A percentile compares a stretch with the other conserved stretches of the same genome.
Evolutionary conservation across 805 yeast species (phyloP).

Genomic region (Zygosaccharomyces gambellarensis): DNA sequence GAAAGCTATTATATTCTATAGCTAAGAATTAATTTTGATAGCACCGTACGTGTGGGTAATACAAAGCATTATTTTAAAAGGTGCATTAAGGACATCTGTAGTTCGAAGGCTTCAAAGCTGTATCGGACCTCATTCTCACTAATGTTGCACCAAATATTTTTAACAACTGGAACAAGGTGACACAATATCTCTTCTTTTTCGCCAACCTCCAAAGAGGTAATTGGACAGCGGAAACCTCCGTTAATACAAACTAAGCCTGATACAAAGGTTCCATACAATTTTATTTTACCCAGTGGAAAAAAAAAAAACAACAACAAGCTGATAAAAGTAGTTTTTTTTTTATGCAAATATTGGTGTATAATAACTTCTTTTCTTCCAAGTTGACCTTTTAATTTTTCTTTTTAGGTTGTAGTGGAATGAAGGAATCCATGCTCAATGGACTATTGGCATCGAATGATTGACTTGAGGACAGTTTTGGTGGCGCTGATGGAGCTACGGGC

Average conservation of each 20-base stretch:
- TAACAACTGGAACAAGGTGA: background rate
- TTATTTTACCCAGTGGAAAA: slow-evolving; percentile 8
- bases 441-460: background rate
- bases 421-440: slow-evolving; percentile 20
- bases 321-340: background rate
- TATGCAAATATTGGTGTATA: background rate
- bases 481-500: background rate
- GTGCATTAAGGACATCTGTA: background rate
- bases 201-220: background rate
- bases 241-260: background rate
- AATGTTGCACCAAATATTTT: background rate
- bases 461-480: background rate
- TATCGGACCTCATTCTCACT: background rate
- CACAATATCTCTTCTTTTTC: background rate
- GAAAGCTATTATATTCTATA: background rate
- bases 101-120: background rate
- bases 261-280: background rate
- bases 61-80: background rate
- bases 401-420: slow-evolving; percentile 29
- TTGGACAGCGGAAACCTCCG: background rate
- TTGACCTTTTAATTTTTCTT: slow-evolving; percentile 12
- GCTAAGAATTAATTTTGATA: background rate
- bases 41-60: background rate
- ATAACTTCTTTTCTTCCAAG: background rate
- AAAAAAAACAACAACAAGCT: background rate